These are phyloP conservation scores for Gossypium stocksii DNA, from an alignment of 345 rosid species.

Conservation along the genomic window DNA sequence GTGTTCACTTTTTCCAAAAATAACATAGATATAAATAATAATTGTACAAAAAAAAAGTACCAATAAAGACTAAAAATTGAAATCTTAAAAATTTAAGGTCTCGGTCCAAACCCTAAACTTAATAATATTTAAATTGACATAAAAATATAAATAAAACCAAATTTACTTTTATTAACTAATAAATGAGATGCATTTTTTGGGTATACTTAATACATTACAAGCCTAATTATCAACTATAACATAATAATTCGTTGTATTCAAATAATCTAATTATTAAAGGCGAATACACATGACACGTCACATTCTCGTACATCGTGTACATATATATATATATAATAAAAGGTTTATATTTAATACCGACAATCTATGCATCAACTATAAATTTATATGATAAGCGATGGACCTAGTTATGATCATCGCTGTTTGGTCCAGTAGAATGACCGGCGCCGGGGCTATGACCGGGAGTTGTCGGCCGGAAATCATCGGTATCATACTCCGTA, in stretches of 20 bases:
- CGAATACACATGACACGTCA: not conserved
- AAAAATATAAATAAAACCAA: not conserved
- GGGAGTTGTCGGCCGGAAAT: constrained; percentile 40
- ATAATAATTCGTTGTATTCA: not conserved
- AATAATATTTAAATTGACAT: too few relatives aligned
- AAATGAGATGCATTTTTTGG: not conserved
- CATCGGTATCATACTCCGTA: constrained; percentile 9
- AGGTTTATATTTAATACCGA: too few relatives aligned
- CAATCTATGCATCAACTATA: not conserved
- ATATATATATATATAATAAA: too few relatives aligned
- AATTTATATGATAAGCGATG: not conserved
- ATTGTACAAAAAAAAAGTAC: too few relatives aligned
- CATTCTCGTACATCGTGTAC: not conserved
- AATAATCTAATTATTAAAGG: too few relatives aligned
- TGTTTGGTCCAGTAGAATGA: constrained; percentile 35
- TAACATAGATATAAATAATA: too few relatives aligned
- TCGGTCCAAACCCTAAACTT: too few relatives aligned
- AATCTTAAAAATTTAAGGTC: too few relatives aligned
- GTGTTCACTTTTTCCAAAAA: too few relatives aligned
- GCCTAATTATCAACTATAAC: not conserved
- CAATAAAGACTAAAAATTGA: too few relatives aligned
- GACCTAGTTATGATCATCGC: not conserved
- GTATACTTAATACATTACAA: not conserved
- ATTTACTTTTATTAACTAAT: too few relatives aligned
- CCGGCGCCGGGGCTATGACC: constrained; percentile 61